Evolutionary conservation across 148 eudicot genomes (phyloP), one percentile per base, ranked within the genome.

Genomic region (Vaccinium corymbosum): DNA sequence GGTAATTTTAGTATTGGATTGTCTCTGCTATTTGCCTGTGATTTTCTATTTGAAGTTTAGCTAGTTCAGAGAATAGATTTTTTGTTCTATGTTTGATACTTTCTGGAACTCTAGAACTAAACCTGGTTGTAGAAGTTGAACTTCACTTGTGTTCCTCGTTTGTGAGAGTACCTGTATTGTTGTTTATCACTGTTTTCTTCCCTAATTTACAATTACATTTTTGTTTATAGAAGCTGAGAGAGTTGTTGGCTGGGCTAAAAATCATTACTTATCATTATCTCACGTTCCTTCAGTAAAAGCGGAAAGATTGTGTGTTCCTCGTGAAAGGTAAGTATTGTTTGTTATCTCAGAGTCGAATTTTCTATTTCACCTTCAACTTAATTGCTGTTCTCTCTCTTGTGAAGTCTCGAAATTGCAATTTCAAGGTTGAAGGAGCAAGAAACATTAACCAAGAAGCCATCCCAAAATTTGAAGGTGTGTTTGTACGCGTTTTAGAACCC

Each of bases 211-310:
- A 38, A 8, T 50, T 78, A 27, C 38, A 35, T 57, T 82, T 55
- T 81, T 80, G 27, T 42, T 73, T 82, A 46, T 90, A 97, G 99
- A 94, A 90, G 98, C 99, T 51, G 95, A 95, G 91, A 92, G 92
- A 85, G 93, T 95, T 83, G 93, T 97, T 88, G 99, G 99, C 76
- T 97, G 99, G 99, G 99, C 99, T 80, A 95, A 90, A 84, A 97
- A 87, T 86, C 92, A 95, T 88, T 92, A 95, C 90, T 87, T 97
- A 84, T 91, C 96, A 81, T 88, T 95, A n/a, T 93, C 94, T 84
- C 87, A 84, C 70, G 87, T 87, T 90, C 99, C 98, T 83, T 86
- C 89, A 38, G 84, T 91, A 79, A 94, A 93, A 89, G 93, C 92
- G 50, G 93, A 90, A 13, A 91, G 92, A 81, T 85, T 97, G 83